Percentiles rank a stretch among this genome's conserved stretches.
phyloP scores from a whole-genome alignment of 2,329 filamentous ascomycete genomes.

The Aspergillus sp. region DNA sequence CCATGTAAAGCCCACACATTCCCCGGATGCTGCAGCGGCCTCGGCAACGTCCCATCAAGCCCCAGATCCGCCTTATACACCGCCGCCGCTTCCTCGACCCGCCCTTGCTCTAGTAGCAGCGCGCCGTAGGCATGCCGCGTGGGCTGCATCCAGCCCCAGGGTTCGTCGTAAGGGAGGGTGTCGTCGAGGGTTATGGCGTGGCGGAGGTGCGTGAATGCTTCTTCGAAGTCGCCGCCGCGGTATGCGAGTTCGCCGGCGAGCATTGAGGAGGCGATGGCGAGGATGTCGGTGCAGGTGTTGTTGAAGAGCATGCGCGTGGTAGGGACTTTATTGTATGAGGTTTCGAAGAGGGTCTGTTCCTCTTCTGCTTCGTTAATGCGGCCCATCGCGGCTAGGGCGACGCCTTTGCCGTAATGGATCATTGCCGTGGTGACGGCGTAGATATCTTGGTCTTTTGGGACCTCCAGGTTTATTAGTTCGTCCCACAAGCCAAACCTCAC shows the following conservation, averaged over 20 bases:
- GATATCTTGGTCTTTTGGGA: constrained; percentile 63
- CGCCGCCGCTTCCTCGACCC: constrained; percentile 58
- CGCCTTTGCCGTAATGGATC: constrained; percentile 68
- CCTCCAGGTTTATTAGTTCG: constrained; percentile 61
- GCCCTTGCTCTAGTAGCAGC: constrained; percentile 68
- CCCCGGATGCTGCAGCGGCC: constrained; percentile 69
- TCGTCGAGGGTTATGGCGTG: constrained; percentile 65
- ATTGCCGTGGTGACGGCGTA: constrained; percentile 74
- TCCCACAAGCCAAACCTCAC: constrained; percentile 76
- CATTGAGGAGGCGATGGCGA: constrained; percentile 67
- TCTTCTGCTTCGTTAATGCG: constrained; percentile 59
- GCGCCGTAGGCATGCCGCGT: constrained; percentile 72
- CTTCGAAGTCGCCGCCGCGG: constrained; percentile 61
- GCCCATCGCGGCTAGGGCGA: constrained; percentile 67
- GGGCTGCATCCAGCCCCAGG: constrained; percentile 81
- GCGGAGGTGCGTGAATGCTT: constrained; percentile 64
- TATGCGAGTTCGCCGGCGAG: constrained; percentile 76
- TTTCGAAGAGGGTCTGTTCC: constrained; percentile 57
- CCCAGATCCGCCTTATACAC: constrained; percentile 68
- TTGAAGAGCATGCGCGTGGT: constrained; percentile 69
- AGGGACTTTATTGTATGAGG: constrained; percentile 59
- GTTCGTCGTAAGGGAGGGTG: constrained; percentile 70
- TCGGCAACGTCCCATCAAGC: constrained; percentile 62
- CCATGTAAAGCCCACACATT: constrained; percentile 79
- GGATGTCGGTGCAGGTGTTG: constrained; percentile 67